Base-by-base conservation (phyloP, 768 basidiomycete genomes). In the Auricularia heimuer region DNA sequence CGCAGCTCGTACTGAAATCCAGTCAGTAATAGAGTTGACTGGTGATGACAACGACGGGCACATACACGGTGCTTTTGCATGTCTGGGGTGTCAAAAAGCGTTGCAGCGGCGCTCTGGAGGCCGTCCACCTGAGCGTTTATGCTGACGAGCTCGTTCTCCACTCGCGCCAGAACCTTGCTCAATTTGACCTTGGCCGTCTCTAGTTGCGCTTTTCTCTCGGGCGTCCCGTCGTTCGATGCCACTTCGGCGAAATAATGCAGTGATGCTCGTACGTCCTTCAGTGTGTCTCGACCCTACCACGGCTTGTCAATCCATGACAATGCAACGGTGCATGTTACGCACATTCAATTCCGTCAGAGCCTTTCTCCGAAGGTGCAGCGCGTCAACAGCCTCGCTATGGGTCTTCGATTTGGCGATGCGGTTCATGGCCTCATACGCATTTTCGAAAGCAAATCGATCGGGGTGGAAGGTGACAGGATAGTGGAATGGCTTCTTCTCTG, bases 1-100 rank as follows among this genome's bases (percentile, higher is more conserved):
- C 89, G 87, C 29, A 94, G 82, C 67, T 92, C 89, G 70, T 92
- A 94, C 90, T 92, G 51, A 11, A n/a, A 36, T 4, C 54, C n/a
- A 36, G 14, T 16, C 33, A 33, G 44, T 12, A 2, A 62, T 29
- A 29, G 29, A 29, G 29, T 29, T 29, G 29, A 29, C 29, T 29
- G 29, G 29, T 29, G 29, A 29, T 29, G 29, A 29, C 29, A 29
- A 29, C 29, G 29, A 10, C 18, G 56, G 24, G 10, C 45, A 76
- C 81, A 39, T 66, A 84, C 90, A 68, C 80, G 81, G 70, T 82
- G 79, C 62, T 82, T 75, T 69, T 87, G 85, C 42, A 92, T 72
- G 67, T 89, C 89, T 0, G 86, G 82, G 62, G 82, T 82, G 36
- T 90, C 81, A 54, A 85, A 86, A 11, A 88, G 63, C 7, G 66